Evolutionary conservation across 495 filamentous ascomycete species (phyloP), one percentile per base, ranked within the genome.

Genomic region (Xylaria cubensis): DNA sequence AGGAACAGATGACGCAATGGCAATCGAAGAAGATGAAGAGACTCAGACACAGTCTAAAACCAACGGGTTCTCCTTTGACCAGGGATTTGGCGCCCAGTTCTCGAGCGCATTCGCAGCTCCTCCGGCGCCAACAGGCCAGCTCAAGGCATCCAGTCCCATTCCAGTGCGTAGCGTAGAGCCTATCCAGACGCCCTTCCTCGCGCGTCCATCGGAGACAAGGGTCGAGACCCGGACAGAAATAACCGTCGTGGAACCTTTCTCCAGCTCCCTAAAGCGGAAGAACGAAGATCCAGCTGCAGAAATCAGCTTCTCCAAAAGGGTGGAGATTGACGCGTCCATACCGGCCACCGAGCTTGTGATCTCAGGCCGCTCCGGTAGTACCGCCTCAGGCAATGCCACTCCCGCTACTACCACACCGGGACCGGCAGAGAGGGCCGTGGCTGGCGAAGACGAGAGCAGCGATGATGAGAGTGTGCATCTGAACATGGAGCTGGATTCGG

Each of bases 221-320:
- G 41, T 72, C 36, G 64, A 39, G 62, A 69, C 73, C 9, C 74
- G n/a, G 41, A 42, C 75, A 46, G 72, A 76, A 61, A 56, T 50
- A 24, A 46, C 73, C 39, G 17, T 67, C 39, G 64, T 72, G 21
- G 67, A 72, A 36, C 68, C 72, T 21, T 36, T n/a, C 21, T 42
- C 73, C 9, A 75, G 61, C 56, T 67, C 81, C 64, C 73, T 83
- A 26, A 87, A 87, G 74, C 80, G 84, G 68, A 87, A 85, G 76
- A 83, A 74, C 51, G 82, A 83, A 48, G 70, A 71, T 59, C 64
- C 74, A 32, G 58, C 64, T 34, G 68, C 76, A 21, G 76, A 76
- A 46, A 70, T 72, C 42, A 64, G 70, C 21, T 24, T 66, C 12
- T 74, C 77, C 1, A 79, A 79, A 72, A 73, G 77, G 44, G 46